Conservation (phyloP, 805 yeast species). For the Schizosaccharomyces octosporus region DNA sequence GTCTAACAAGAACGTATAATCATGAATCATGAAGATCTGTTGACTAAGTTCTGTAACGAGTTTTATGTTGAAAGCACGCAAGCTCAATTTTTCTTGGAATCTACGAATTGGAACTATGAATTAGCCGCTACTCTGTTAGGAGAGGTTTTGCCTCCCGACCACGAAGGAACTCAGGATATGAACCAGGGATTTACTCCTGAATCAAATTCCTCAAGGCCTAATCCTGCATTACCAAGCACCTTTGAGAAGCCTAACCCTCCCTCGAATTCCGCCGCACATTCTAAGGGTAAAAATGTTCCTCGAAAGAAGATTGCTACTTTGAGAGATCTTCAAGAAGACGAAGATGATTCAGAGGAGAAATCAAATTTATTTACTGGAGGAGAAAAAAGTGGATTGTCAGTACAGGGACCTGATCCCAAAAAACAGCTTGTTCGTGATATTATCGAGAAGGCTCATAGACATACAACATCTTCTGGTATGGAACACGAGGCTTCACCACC, state of each 20-base stretch:
- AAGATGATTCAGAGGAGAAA: background rate
- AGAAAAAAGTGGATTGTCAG: conserved; percentile 53
- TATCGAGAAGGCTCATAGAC: conserved; percentile 14
- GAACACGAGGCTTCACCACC: background rate
- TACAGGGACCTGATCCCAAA: conserved; percentile 22
- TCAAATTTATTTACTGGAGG: conserved; percentile 29
- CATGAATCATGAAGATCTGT: background rate
- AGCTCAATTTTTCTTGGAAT: background rate
- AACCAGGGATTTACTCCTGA: background rate
- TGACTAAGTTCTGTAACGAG: background rate
- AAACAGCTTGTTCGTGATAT: conserved; percentile 14
- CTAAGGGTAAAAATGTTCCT: background rate
- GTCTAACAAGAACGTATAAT: background rate
- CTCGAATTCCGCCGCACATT: background rate
- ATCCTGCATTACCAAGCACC: too few species aligned
- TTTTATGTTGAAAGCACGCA: background rate
- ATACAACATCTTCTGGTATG: background rate
- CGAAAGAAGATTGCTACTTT: background rate
- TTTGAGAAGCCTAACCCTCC: too few species aligned
- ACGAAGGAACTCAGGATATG: background rate
- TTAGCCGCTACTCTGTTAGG: background rate
- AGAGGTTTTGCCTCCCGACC: background rate
- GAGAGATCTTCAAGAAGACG: background rate
- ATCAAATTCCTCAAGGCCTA: background rate
- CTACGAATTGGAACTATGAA: background rate